phyloP scores from a whole-genome alignment of 2,329 filamentous ascomycete species.

The Incumbomyces lentus region DNA sequence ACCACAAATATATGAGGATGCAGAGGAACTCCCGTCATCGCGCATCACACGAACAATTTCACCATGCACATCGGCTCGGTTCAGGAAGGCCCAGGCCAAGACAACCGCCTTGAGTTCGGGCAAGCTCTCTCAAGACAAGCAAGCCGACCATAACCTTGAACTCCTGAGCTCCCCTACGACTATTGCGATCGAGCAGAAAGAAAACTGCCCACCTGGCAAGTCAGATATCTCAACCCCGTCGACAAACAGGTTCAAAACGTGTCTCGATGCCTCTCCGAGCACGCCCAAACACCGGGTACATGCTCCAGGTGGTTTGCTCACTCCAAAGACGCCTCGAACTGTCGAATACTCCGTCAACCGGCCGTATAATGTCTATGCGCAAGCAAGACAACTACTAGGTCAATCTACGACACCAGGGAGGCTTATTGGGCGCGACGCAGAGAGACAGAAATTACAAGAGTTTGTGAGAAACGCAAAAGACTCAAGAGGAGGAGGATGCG shows the following conservation, averaged over 20 bases:
- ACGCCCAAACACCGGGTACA: conserved; percentile 80
- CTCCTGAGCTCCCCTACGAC: conserved; percentile 14
- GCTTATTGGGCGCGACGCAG: conserved; percentile 65
- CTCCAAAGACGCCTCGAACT: conserved; percentile 67
- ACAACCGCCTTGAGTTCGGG: conserved; percentile 29
- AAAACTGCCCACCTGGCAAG: conserved; percentile 30
- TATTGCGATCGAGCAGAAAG: conserved; percentile 58
- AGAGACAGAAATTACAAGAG: conserved; percentile 52
- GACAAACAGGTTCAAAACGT: conserved; percentile 68
- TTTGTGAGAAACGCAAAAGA: conserved; percentile 60
- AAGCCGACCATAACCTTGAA: conserved; percentile 2
- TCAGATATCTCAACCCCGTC: conserved; percentile 35
- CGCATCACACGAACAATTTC: conserved; percentile 11
- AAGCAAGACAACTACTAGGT: conserved; percentile 77
- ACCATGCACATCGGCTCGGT: conserved; percentile 29
- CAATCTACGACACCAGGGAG: conserved; percentile 64
- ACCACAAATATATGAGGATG: conserved; percentile 30
- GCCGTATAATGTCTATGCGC: conserved; percentile 66
- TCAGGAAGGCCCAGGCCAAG: conserved; percentile 36
- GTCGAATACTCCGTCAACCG: conserved; percentile 48
- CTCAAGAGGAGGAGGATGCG: conserved; percentile 59
- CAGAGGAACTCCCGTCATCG: conserved; percentile 15
- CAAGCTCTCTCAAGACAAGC: conserved; percentile 16
- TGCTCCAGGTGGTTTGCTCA: conserved; percentile 62
- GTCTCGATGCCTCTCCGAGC: conserved; percentile 55